Evolutionary conservation across 257 asterid species (phyloP), one percentile per base, ranked within the genome.

Genomic region (Lycium barbarum): DNA sequence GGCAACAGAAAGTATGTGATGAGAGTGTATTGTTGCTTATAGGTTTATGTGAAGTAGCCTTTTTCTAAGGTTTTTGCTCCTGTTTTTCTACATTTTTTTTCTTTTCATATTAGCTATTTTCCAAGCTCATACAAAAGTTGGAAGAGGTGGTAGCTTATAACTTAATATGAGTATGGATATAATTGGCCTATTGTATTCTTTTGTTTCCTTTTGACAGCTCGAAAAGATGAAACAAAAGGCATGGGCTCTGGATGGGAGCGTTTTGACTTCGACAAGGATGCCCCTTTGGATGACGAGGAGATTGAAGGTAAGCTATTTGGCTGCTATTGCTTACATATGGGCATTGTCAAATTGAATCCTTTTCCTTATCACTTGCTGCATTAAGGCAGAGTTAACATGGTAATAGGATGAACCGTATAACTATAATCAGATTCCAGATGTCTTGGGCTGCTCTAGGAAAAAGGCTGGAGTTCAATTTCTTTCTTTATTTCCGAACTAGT

Each of bases 161-260:
- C 68, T 62, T 11, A 20, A 62, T 62, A 20, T 62, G 35, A 20
- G 35, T n/a, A 18, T 18, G 65, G 40, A 73, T 73, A 45, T 47
- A 74, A 74, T 13, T 20, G 54, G 13, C 61, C 58, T 15, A 15
- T 12, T 72, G 17, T 54, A 17, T 17, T 59, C 47, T 45, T 12
- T 63, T 26, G 17, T 20, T 49, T 47, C 72, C 35, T 47, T 47
- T 82, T 35, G 47, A 66, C 90, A 96, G 99, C 89, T 90, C 91
- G 89, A 90, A 94, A 93, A 84, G 98, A 96, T 87, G 97, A 92
- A 88, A 85, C 90, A 20, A 91, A 89, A 72, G 93, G 97, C 79
- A 93, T 88, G 88, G 98, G 98, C 89, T 90, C 98, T 3, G 97
- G 98, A 83, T 96, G 99, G 99, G 99, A 96, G 91, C 91, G 98